These are phyloP conservation scores for Suillus discolor DNA, from an alignment of 768 basidiomycete species.

Conservation along the genomic window DNA sequence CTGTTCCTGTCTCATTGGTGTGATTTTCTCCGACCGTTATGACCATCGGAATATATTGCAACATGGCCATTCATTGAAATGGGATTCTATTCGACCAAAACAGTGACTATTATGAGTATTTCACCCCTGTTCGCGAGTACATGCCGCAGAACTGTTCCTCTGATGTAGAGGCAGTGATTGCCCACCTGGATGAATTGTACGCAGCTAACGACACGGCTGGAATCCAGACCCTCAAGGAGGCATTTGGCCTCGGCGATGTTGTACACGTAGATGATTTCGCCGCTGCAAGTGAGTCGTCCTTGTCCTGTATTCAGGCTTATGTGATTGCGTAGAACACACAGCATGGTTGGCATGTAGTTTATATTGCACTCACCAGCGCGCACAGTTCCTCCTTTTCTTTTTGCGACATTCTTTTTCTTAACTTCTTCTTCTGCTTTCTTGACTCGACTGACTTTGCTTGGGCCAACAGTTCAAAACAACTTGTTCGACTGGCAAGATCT, in stretches of 20 bases:
- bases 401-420: no score
- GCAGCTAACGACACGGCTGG: constrained; percentile 43
- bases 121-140: constrained; percentile 65
- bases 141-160: constrained; percentile 78
- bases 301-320: no score
- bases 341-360: no score
- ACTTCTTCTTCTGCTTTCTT: no score
- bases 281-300: constrained; percentile 45
- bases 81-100: no score
- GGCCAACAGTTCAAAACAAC: constrained; percentile 49
- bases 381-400: no score
- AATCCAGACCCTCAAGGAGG: constrained; percentile 55
- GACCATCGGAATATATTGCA: no score
- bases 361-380: no score
- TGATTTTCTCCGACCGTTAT: no score
- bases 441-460: constrained; percentile 22
- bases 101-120: constrained; percentile 47
- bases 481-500: constrained; percentile 68
- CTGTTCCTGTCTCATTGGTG: not conserved
- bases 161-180: constrained; percentile 65
- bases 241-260: constrained; percentile 59
- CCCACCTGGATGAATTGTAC: constrained; percentile 62
- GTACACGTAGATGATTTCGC: constrained; percentile 70
- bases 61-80: no score
- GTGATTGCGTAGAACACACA: no score